Evolutionary conservation across 306 rosid genomes (phyloP), one percentile per base, ranked within the genome.

Genomic region (Dryas drummondii): DNA sequence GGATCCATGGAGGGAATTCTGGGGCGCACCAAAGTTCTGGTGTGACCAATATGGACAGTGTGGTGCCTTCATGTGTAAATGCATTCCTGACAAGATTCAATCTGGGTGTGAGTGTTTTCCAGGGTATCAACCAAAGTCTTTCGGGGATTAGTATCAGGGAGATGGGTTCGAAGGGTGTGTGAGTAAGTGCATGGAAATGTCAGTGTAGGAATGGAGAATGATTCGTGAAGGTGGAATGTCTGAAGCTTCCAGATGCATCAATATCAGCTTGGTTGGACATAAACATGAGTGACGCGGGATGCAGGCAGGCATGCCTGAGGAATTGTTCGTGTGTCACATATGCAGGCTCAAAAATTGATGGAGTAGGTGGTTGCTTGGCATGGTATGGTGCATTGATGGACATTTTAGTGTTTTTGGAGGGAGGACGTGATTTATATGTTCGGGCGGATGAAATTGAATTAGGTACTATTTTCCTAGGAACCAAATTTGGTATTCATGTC

Each of bases 291-390:
- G 44, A 45, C 32, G 58, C 70, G 15, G 80, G 19, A 6, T 88
- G 96, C 56, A 64, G 72, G 70, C 9, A 42, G 22, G 82, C 53
- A 26, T 88, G 96, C 70, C 56, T 81, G 70, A 76, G 70, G 53
- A 78, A 84, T 66, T 90, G 93, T 64, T 81, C 85, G 0, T 91
- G 97, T 46, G 51, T 1, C 5, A 91, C 94, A 0, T 91, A 84
- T 80, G 19, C 81, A 6, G 68, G 9, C 71, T 61, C 66, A 4
- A 72, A 78, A 76, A 62, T 64, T 41, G 82, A 73, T 9, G 71
- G 57, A 46, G 27, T 42, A 4, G 76, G 62, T 50, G 84, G 89
- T 27, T 89, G 91, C 58, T n/a, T 84, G 56, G 68, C 79, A 5
- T 89, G 90, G 90, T 32, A 75, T 55, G 94, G 81, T 0, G 73